phyloP scores from a whole-genome alignment of 495 filamentous ascomycete genomes.

The Rostrohypoxylon terebratum region DNA sequence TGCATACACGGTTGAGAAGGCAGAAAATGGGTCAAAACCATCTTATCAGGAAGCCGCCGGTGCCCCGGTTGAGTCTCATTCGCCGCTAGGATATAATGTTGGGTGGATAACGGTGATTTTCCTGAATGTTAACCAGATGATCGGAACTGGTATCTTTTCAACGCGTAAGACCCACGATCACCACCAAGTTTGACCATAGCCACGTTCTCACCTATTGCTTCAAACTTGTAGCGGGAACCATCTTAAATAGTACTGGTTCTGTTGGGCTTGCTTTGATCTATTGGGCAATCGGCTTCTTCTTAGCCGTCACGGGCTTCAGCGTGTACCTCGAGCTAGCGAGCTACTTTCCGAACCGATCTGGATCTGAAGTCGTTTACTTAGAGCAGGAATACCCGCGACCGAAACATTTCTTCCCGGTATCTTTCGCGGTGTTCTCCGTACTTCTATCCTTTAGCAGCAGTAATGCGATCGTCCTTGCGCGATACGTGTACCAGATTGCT shows the following conservation, averaged over 20 bases:
- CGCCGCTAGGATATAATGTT: constrained; percentile 71
- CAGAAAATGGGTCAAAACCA: constrained; percentile 65
- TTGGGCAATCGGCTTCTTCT: constrained; percentile 69
- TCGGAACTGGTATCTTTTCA: constrained; percentile 74
- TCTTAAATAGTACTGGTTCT: constrained; percentile 67
- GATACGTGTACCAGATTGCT: constrained; percentile 67
- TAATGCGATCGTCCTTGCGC: constrained; percentile 69
- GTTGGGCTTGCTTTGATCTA: constrained; percentile 70
- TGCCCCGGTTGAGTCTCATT: constrained; percentile 69
- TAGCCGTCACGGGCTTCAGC: constrained; percentile 61
- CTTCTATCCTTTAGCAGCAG: constrained; percentile 71
- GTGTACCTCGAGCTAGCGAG: constrained; percentile 71
- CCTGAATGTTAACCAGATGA: constrained; percentile 73
- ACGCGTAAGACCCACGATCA: constrained; percentile 60
- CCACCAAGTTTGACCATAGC: neutral
- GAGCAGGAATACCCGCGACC: constrained; percentile 74
- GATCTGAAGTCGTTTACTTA: constrained; percentile 73
- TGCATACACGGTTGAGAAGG: constrained; percentile 64
- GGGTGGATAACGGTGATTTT: constrained; percentile 67
- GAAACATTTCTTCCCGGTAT: constrained; percentile 69
- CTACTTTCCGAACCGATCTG: constrained; percentile 74
- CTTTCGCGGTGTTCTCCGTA: constrained; percentile 70
- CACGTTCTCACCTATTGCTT: neutral
- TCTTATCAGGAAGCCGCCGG: constrained; percentile 73
- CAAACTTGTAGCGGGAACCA: constrained; percentile 60